A percentile compares a stretch with the other conserved stretches of the same genome.
phyloP scores from a whole-genome alignment of 192 early-diverging fungal species.

The Coemansia sp. region DNA sequence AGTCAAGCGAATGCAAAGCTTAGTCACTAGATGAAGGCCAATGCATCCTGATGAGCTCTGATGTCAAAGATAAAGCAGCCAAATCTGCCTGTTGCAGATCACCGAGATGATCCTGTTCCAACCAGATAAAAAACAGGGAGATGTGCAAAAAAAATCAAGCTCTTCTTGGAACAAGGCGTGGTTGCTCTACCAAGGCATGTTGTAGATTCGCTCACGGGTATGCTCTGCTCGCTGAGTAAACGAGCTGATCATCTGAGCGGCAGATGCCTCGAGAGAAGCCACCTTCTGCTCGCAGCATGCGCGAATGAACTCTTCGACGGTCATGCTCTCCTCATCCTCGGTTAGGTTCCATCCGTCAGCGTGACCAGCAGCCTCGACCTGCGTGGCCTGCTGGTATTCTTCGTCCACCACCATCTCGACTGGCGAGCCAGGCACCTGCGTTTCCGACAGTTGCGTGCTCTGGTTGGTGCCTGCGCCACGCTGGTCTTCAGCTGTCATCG shows the following conservation, averaged over 20 bases:
- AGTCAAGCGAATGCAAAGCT: neutral
- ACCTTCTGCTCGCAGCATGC: conserved; percentile 47
- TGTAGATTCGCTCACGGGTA: conserved; percentile 44
- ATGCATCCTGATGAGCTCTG: neutral
- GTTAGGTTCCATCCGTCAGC: conserved; percentile 38
- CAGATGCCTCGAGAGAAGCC: conserved; percentile 37
- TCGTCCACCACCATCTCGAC: conserved; percentile 10
- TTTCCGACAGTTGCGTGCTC: conserved; percentile 2
- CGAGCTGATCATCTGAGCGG: conserved; percentile 41
- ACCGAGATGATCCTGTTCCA: neutral
- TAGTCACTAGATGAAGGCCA: neutral
- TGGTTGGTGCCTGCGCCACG: neutral
- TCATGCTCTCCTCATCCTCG: conserved; percentile 47
- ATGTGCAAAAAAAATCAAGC: neutral
- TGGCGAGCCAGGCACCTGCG: conserved; percentile 7
- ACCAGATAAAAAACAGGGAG: neutral
- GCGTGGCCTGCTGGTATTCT: conserved; percentile 25
- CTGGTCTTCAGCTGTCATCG: conserved; percentile 1
- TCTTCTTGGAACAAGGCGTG: no score
- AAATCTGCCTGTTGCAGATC: neutral
- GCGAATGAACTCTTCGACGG: conserved; percentile 57
- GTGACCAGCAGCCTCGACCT: conserved; percentile 16
- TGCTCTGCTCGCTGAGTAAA: conserved; percentile 47
- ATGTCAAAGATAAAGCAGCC: neutral
- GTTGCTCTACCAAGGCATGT: conserved; percentile 22